A percentile compares a stretch with the other conserved stretches of the same genome.
These are phyloP conservation scores for Trametes gibbosa DNA, from an alignment of 768 basidiomycete genomes.

Conservation along the genomic window DNA sequence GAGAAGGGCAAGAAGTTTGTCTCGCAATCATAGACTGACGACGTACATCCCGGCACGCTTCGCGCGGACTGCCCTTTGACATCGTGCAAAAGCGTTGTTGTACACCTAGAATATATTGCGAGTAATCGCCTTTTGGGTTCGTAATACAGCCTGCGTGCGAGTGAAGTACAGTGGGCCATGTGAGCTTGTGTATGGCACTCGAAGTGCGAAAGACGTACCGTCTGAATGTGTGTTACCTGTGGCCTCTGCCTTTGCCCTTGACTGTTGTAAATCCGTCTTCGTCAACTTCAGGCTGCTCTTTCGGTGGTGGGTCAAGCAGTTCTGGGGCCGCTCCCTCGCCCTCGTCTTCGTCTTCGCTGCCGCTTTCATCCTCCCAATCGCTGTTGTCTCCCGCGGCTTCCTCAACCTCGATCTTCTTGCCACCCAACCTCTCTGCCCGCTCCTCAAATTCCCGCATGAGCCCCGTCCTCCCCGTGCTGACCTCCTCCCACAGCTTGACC, in stretches of 20 bases:
- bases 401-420: constrained; percentile 52
- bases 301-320: constrained; percentile 45
- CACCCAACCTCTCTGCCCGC: constrained; percentile 54
- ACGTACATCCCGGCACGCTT: background rate
- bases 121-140: constrained; percentile 11
- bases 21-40: constrained; percentile 27
- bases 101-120: constrained; percentile 18
- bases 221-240: constrained; percentile 11
- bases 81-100: constrained; percentile 23
- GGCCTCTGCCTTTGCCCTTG: constrained; percentile 45
- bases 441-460: constrained; percentile 62
- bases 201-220: background rate
- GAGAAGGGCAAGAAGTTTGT: constrained; percentile 88
- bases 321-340: constrained; percentile 55
- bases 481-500: constrained; percentile 63
- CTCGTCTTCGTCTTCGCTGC: constrained; percentile 38
- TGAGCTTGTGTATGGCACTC: background rate
- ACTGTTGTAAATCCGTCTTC: constrained; percentile 93
- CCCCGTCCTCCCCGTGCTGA: constrained; percentile 42
- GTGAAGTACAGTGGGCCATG: background rate
- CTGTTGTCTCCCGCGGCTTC: constrained; percentile 40
- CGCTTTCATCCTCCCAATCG: constrained; percentile 48
- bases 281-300: constrained; percentile 72
- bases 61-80: background rate
- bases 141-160: background rate